These are phyloP conservation scores for Biscutella laevigata DNA, from an alignment of 441 rosid species.

Conservation along the genomic window DNA sequence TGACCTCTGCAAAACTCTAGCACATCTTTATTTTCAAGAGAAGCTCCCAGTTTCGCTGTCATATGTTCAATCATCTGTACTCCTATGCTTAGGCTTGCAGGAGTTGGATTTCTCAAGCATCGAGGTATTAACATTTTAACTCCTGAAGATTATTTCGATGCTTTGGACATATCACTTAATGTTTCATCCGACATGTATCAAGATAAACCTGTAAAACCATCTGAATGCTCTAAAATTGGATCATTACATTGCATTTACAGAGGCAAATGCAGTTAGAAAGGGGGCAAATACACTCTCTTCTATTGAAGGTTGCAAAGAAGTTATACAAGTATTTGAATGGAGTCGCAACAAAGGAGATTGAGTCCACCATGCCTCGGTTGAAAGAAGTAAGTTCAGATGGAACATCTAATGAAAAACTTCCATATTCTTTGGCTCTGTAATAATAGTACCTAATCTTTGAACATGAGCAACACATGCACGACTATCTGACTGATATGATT, in stretches of 20 bases:
- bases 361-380: constrained; percentile 54
- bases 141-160: not conserved
- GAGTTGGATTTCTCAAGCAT: constrained; percentile 45
- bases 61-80: constrained; percentile 72
- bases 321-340: constrained; percentile 53
- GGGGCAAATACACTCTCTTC: constrained; percentile 55
- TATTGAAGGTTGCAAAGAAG: constrained; percentile 71
- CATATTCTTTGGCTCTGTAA: not conserved
- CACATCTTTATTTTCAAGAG: constrained; percentile 68
- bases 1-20: constrained; percentile 57
- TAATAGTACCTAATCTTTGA: not conserved
- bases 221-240: constrained; percentile 11
- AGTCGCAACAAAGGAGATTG: constrained; percentile 54
- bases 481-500: constrained; percentile 11
- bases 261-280: constrained; percentile 79
- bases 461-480: not conserved
- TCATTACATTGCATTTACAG: constrained; percentile 34
- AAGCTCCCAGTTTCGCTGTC: constrained; percentile 75
- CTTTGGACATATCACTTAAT: not conserved
- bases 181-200: not conserved
- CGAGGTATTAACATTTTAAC: constrained; percentile 43
- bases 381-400: constrained; percentile 54
- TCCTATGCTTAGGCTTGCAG: constrained; percentile 85
- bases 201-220: constrained; percentile 7
- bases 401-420: not conserved